Base-by-base conservation (phyloP, 768 basidiomycete genomes). In the Rickenella mellea region DNA sequence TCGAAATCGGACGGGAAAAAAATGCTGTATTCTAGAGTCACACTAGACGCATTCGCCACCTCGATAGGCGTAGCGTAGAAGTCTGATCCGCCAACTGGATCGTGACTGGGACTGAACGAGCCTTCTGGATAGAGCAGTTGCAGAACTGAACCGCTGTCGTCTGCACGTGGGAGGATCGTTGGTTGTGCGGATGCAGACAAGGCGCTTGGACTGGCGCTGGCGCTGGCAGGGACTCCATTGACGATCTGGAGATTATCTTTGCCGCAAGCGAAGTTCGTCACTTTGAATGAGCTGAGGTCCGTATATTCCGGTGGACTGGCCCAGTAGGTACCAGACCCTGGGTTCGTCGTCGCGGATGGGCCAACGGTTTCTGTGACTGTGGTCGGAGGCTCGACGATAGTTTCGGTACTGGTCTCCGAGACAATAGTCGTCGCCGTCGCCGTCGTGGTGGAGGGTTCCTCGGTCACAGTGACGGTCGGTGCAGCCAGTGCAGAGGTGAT, bases 1-100 rank as follows among this genome's bases (percentile, higher is more conserved):
- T 81, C 69, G 48, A 89, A 93, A 46, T 77, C 72, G 0, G 41
- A 46, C 0, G 83, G 84, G 53, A 94, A 89, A 59, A 79, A 90
- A 8, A 88, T 77, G 55, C 76, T 78, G 56, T 90, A 93, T 17
- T 52, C 60, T 32, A 86, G 54, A 6, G 74, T 72, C 21, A 80
- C 77, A 46, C 68, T 80, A 19, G 44, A 50, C 6, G 78, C 80
- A 15, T 53, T 33, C 0, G 61, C 39, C 12, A 83, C 53, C 20
- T 73, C 55, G 24, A 73, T 51, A 2, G 74, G 75, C 2, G 51
- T 43, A 6, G 76, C 69, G 48, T 74, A 78, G 56, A 90, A 88
- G 49, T 86, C 75, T 0, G 82, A 74, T 1, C 87, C 87, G 27
- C 87, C 87, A 46, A 68, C 60, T 2, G 83, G 82, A 14, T 43